phyloP scores from a whole-genome alignment of 2,329 filamentous ascomycete genomes.

The Fusarium denticulatum region DNA sequence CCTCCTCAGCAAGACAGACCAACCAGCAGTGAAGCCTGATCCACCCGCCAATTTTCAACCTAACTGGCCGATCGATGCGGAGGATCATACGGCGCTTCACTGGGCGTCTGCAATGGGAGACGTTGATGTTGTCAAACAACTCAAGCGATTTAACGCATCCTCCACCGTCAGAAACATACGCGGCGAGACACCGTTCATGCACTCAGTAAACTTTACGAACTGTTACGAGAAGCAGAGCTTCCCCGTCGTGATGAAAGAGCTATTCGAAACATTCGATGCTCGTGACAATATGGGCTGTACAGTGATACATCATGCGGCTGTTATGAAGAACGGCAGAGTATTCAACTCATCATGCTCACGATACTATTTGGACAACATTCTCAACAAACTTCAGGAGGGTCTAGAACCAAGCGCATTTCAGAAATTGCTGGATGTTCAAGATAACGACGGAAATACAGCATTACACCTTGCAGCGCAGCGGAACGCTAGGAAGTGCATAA shows the following conservation, averaged over 20 bases:
- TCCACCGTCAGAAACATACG: conserved; percentile 75
- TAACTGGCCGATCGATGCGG: conserved; percentile 91
- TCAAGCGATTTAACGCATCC: conserved; percentile 82
- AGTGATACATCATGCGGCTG: conserved; percentile 93
- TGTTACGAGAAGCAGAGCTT: conserved; percentile 95
- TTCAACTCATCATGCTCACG: conserved; percentile 89
- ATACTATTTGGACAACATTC: conserved; percentile 91
- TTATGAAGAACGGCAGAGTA: conserved; percentile 81
- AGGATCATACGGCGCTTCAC: conserved; percentile 91
- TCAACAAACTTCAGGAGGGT: conserved; percentile 85
- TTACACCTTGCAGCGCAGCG: conserved; percentile 79
- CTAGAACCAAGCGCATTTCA: conserved; percentile 81
- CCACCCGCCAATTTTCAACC: conserved; percentile 89
- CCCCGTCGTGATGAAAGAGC: conserved; percentile 81
- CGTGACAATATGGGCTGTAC: conserved; percentile 85
- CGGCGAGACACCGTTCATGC: conserved; percentile 93
- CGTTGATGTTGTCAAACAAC: conserved; percentile 86
- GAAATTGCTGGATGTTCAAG: conserved; percentile 81
- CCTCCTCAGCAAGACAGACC: conserved; percentile 83
- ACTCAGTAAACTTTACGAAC: conserved; percentile 95
- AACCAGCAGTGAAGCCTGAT: conserved; percentile 75
- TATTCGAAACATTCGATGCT: conserved; percentile 82
- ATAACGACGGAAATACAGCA: conserved; percentile 90
- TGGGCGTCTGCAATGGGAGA: conserved; percentile 99
- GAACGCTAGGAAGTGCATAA: conserved; percentile 88